Conservation (phyloP, 208 protist species). For the Trichomonas gallinae region DNA sequence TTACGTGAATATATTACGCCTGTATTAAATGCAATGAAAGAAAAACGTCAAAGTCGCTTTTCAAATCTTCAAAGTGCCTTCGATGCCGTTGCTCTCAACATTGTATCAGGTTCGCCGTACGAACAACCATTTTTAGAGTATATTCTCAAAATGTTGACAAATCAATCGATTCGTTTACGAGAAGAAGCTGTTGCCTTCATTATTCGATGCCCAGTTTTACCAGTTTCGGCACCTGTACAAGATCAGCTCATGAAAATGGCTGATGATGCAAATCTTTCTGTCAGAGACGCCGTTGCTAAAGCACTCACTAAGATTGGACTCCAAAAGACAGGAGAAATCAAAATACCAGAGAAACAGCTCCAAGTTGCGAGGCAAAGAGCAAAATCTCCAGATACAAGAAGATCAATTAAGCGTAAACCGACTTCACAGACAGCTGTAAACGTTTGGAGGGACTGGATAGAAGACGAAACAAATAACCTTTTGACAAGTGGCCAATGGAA, state of each 20-base stretch:
- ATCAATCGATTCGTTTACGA: neutral
- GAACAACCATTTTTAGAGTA: neutral
- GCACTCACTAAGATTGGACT: neutral
- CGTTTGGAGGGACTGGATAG: neutral
- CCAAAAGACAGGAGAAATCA: neutral
- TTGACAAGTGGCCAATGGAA: neutral
- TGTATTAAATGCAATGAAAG: neutral
- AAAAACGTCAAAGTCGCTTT: neutral
- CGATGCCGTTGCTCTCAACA: neutral
- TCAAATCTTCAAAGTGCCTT: neutral
- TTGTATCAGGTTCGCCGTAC: neutral
- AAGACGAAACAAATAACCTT: neutral
- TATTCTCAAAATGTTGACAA: neutral
- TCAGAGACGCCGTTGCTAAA: neutral
- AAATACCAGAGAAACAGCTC: neutral
- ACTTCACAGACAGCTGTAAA: neutral
- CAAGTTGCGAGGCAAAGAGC: neutral
- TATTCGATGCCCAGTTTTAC: neutral
- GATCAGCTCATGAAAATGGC: neutral
- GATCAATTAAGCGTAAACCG: neutral
- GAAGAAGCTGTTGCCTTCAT: constrained; percentile 14
- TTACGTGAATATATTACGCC: neutral
- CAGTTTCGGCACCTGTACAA: neutral
- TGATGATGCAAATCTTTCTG: neutral
- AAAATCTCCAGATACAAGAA: neutral